Conservation (phyloP, 2,329 filamentous ascomycete genomes). For the Diaporthe destruens region DNA sequence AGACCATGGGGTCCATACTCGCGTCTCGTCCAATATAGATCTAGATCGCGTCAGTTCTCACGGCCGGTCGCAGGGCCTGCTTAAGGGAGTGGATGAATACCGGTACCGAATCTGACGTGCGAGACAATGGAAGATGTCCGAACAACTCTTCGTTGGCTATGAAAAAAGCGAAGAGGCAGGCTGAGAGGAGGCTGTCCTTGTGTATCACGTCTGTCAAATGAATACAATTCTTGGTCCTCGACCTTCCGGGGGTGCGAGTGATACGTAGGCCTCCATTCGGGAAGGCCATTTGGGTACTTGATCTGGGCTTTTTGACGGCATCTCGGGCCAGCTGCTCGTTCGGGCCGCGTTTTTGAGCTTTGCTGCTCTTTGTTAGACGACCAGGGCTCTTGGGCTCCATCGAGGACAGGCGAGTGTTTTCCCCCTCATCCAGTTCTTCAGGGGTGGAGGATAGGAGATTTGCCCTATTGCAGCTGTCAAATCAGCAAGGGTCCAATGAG, state of each 20-base stretch:
- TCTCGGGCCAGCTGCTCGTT: background rate
- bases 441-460: background rate
- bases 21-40: constrained; percentile 46
- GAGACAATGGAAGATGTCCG: constrained; percentile 42
- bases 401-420: constrained; percentile 32
- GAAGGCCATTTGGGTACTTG: constrained; percentile 41
- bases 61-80: background rate
- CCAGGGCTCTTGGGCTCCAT: constrained; percentile 12
- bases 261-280: constrained; percentile 46
- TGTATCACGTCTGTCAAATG: constrained; percentile 45
- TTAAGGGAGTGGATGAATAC: constrained; percentile 30
- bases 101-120: constrained; percentile 41
- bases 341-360: constrained; percentile 7
- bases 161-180: constrained; percentile 46
- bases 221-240: constrained; percentile 45
- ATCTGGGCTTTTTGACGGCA: background rate
- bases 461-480: background rate
- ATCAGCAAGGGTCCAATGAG: background rate
- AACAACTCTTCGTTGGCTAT: constrained; percentile 46
- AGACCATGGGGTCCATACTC: constrained; percentile 42
- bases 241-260: constrained; percentile 46
- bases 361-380: background rate
- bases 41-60: constrained; percentile 30
- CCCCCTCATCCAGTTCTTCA: constrained; percentile 8
- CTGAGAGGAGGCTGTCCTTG: constrained; percentile 44